A percentile compares a stretch with the other conserved stretches of the same genome.
phyloP scores from a whole-genome alignment of 225 moss, liverwort and hornwort species.

The Thuidium tamariscinum region DNA sequence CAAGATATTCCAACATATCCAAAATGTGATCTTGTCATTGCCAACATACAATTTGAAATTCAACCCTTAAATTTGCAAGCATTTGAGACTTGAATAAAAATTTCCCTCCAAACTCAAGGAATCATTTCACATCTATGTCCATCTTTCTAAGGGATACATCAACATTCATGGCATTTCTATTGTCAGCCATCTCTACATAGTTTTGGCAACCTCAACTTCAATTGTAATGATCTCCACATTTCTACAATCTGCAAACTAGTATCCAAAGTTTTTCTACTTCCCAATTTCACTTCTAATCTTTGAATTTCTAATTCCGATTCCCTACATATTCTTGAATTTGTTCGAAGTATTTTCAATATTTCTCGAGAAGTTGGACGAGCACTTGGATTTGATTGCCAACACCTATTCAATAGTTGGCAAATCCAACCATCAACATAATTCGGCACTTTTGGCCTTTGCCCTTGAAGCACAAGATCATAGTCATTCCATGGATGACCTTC shows the following conservation, averaged over 20 bases:
- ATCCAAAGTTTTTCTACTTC: no score
- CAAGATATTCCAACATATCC: neutral
- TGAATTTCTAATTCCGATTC: fast-evolving
- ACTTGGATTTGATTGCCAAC: neutral
- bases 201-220: neutral
- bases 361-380: neutral
- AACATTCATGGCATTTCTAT: neutral
- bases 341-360: neutral
- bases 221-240: neutral
- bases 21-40: neutral
- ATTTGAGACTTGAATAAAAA: neutral
- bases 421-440: neutral
- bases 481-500: neutral
- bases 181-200: no score
- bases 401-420: neutral
- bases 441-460: neutral
- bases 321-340: neutral
- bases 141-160: neutral
- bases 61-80: neutral
- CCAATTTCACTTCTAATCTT: fast-evolving
- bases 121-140: no score
- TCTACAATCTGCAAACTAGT: no score
- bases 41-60: fast-evolving
- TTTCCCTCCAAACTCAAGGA: no score
- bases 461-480: neutral